Evolutionary conservation across 2,329 filamentous ascomycete genomes (phyloP).

Genomic region (Arthrobotrys megalospora): DNA sequence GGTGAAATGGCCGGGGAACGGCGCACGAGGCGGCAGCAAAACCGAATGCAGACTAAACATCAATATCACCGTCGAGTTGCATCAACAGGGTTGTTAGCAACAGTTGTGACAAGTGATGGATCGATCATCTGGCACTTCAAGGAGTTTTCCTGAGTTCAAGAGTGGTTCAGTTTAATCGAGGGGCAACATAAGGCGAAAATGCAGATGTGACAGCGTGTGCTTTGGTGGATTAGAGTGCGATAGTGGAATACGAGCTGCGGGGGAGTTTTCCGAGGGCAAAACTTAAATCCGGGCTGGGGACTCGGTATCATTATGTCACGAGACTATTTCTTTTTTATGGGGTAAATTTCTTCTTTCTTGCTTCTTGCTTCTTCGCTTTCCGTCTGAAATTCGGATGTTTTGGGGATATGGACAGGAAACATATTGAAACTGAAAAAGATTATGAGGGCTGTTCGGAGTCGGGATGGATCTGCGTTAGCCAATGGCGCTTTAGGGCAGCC

Average conservation of each 20-base stretch:
- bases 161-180: neutral
- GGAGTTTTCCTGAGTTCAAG: slow-evolving; percentile 40
- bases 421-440: slow-evolving; percentile 27
- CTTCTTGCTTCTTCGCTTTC: slow-evolving; percentile 14
- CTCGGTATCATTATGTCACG: slow-evolving; percentile 15
- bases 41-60: slow-evolving; percentile 24
- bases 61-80: slow-evolving; percentile 49
- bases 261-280: slow-evolving; percentile 15
- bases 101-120: slow-evolving; percentile 52
- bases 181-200: slow-evolving; percentile 1
- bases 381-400: slow-evolving; percentile 20
- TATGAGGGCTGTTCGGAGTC: slow-evolving; percentile 7
- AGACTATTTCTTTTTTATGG: slow-evolving; percentile 32
- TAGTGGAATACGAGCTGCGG: slow-evolving; percentile 45
- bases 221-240: slow-evolving; percentile 17
- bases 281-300: slow-evolving; percentile 31
- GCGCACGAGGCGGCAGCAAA: slow-evolving; percentile 50
- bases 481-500: slow-evolving; percentile 52
- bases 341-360: slow-evolving; percentile 17
- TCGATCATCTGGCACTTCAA: slow-evolving; percentile 59
- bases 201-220: slow-evolving; percentile 22
- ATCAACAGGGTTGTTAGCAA: slow-evolving; percentile 55
- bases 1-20: slow-evolving; percentile 50
- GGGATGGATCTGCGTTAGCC: slow-evolving; percentile 17
- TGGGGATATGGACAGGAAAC: slow-evolving; percentile 11